Base-by-base conservation (phyloP, 2,329 filamentous ascomycete genomes). In the Colletotrichum sojae region DNA sequence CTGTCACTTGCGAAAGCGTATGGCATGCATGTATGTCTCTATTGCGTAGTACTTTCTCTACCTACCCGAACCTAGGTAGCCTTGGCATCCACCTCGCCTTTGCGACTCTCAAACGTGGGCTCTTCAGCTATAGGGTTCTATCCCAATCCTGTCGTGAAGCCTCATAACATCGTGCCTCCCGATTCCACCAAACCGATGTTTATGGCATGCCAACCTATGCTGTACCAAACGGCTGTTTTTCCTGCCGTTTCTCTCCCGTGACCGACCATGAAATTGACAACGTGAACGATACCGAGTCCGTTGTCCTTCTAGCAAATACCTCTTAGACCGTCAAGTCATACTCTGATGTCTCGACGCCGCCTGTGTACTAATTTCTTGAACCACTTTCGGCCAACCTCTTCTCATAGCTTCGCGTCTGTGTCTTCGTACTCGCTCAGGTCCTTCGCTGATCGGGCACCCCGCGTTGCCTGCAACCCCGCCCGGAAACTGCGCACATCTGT, bases 351-450 rank as follows among this genome's bases (percentile, higher is more conserved):
- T 55, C 66, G 54, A 69, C 61, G 61, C 54, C 61, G 40, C 55
- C 49, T 55, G 48, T 45, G 31, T 31, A 43, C 31, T 31, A 62
- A 49, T 43, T 13, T 60, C 20, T 59, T 54, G 40, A 66, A 55
- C 40, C 36, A 25, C 22, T 22, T 6, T 52, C 12, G n/a, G 13
- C 27, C 48, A 5, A 18, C 15, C 45, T 36, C 9, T 56, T 39
- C 4, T 86, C 79, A 95, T 66, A 98, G 85, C 83, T 98, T 98
- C 15, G 93, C 83, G 71, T 93, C 94, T 69, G 91, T 84, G 69
- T 98, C 95, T 78, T 97, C 93, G 79, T 95, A 98, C 76, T 94
- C 92, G 71, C 86, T 91, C 64, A 98, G 80, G 73, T 96, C 92
- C 76, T 88, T 91, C 36, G 93, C 88, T 0, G 95, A 89, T 70